These are phyloP conservation scores for Dimocarpus longan DNA, from an alignment of 345 rosid species.

Conservation along the genomic window DNA sequence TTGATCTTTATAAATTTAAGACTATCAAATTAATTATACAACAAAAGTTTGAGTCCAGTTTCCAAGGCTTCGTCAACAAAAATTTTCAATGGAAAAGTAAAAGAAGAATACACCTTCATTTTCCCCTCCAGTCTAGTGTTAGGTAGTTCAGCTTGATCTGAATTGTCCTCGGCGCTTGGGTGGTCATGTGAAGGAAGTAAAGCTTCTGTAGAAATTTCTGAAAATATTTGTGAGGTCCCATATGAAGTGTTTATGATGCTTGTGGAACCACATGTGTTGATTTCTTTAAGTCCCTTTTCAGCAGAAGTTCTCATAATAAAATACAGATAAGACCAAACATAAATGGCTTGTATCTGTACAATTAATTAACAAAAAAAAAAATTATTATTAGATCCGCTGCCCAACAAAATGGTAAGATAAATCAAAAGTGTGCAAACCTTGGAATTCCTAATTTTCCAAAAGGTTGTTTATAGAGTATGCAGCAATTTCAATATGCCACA, in stretches of 20 bases:
- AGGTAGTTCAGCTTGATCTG: not conserved
- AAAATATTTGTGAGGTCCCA: not conserved
- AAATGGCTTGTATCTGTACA: constrained; percentile 19
- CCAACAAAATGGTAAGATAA: not conserved
- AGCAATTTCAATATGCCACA: not conserved
- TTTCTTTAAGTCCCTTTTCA: not conserved
- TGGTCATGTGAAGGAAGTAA: not conserved
- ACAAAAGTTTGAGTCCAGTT: not conserved
- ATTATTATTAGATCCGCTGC: not conserved
- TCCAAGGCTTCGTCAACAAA: not conserved
- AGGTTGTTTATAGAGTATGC: not conserved
- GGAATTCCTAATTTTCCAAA: not conserved
- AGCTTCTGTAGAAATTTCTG: not conserved
- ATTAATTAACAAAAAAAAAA: not conserved
- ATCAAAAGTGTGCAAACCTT: not conserved
- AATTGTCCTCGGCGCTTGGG: constrained; percentile 4
- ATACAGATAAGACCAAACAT: constrained; percentile 29
- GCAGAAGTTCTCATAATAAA: constrained; percentile 20
- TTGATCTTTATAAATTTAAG: not conserved
- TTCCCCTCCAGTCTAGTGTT: not conserved
- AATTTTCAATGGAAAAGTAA: not conserved
- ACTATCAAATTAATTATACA: not conserved
- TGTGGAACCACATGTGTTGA: not conserved
- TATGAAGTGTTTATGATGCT: not conserved
- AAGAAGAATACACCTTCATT: constrained; percentile 8